Conservation (phyloP, 495 filamentous ascomycete genomes). For the Aspergillus funiculosus region DNA sequence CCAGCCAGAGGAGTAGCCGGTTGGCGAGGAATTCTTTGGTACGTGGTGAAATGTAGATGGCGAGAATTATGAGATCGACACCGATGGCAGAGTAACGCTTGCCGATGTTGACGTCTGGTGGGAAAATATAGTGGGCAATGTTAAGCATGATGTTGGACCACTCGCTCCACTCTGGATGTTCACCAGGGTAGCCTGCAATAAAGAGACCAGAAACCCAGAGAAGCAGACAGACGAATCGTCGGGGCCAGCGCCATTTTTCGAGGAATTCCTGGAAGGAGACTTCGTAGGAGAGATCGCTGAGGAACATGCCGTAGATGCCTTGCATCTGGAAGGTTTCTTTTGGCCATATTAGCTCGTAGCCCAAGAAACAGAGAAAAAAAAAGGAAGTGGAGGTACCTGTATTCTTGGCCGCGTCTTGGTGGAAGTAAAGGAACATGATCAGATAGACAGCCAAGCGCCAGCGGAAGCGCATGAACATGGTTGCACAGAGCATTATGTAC, state of each 20-base stretch:
- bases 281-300: slow-evolving; percentile 56
- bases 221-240: slow-evolving; percentile 39
- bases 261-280: slow-evolving; percentile 46
- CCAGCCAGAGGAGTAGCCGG: slow-evolving; percentile 57
- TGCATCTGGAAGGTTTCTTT: slow-evolving; percentile 50
- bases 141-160: slow-evolving; percentile 53
- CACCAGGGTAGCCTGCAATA: slow-evolving; percentile 55
- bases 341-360: slow-evolving; percentile 9
- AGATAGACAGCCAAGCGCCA: slow-evolving; percentile 51
- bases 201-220: slow-evolving; percentile 48
- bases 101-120: slow-evolving; percentile 45
- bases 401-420: slow-evolving; percentile 34
- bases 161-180: slow-evolving; percentile 48
- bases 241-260: slow-evolving; percentile 40
- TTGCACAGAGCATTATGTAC: slow-evolving; percentile 51
- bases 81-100: slow-evolving; percentile 53
- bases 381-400: slow-evolving; percentile 17
- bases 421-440: slow-evolving; percentile 49
- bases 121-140: slow-evolving; percentile 48
- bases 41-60: slow-evolving; percentile 53
- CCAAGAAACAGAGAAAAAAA: background rate
- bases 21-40: slow-evolving; percentile 51
- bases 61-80: slow-evolving; percentile 52
- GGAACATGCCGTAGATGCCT: slow-evolving; percentile 57
- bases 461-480: slow-evolving; percentile 50